Conservation (phyloP, 2,329 filamentous ascomycete species). For the Aciculosporium take region DNA sequence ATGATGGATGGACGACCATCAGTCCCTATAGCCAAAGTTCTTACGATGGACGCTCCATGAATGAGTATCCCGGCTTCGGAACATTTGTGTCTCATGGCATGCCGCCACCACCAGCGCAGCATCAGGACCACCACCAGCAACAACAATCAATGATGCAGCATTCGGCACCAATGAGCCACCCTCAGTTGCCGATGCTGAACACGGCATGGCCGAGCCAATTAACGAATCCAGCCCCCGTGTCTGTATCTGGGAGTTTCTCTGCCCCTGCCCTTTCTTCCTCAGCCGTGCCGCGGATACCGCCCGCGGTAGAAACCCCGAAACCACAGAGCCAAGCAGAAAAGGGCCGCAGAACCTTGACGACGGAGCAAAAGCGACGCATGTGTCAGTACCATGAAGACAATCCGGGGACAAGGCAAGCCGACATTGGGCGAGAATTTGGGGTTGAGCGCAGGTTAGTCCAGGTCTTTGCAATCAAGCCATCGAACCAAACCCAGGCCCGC, state of each 20-base stretch:
- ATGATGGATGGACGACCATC: conserved; percentile 42
- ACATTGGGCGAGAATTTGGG: conserved; percentile 89
- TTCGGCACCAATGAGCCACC: conserved; percentile 34
- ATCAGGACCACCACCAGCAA: conserved; percentile 9
- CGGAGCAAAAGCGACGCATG: conserved; percentile 82
- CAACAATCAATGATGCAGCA: conserved; percentile 20
- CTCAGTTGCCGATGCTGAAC: conserved; percentile 54
- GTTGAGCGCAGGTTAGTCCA: conserved; percentile 80
- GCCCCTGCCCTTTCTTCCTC: conserved; percentile 45
- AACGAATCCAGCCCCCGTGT: conserved; percentile 48
- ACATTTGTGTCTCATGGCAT: conserved; percentile 40
- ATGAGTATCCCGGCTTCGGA: conserved; percentile 48
- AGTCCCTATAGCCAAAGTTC: conserved; percentile 50
- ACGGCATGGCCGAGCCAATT: conserved; percentile 72
- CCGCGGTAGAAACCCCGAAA: conserved; percentile 19
- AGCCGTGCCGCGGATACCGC: conserved; percentile 36
- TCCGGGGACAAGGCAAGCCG: conserved; percentile 82
- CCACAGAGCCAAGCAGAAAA: conserved; percentile 34
- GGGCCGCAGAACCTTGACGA: conserved; percentile 75
- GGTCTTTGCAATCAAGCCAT: neutral
- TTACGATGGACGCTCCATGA: conserved; percentile 36
- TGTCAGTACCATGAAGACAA: conserved; percentile 87
- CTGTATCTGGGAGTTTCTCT: conserved; percentile 38
- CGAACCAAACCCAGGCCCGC: neutral
- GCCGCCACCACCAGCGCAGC: conserved; percentile 31